Evolutionary conservation across 345 rosid genomes (phyloP).

Genomic region (Lenwebbia sp.): DNA sequence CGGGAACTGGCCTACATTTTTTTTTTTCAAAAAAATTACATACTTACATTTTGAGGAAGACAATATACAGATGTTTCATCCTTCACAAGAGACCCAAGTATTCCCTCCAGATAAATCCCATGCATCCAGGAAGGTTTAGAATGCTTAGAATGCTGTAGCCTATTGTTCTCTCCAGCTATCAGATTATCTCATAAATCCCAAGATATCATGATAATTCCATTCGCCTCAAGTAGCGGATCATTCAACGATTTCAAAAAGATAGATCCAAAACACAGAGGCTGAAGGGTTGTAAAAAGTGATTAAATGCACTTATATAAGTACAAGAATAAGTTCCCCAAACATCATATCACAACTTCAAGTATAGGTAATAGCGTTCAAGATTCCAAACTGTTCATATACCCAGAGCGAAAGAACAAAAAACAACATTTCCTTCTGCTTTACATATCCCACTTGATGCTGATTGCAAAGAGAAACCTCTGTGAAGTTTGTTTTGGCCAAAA

Average conservation of each 20-base stretch:
- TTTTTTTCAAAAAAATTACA: no score
- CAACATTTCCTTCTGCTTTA: not conserved
- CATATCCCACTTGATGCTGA: not conserved
- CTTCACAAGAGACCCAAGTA: no score
- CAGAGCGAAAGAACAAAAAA: not conserved
- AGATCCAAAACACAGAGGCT: not conserved
- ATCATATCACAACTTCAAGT: not conserved
- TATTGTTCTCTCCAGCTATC: not conserved
- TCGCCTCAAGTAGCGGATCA: rapidly evolving
- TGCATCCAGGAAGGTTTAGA: no score
- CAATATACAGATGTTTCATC: no score
- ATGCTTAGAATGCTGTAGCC: no score
- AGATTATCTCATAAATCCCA: no score
- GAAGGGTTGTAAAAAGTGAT: not conserved
- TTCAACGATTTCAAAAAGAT: not conserved
- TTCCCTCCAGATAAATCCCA: no score
- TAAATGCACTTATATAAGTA: not conserved
- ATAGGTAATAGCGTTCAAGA: not conserved
- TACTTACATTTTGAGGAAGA: no score
- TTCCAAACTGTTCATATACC: no score
- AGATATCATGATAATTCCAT: not conserved
- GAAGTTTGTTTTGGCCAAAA: not conserved
- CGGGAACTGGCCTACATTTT: no score
- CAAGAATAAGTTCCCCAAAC: not conserved
- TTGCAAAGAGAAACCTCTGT: not conserved